These are phyloP conservation scores for Fusarium clavum DNA, from an alignment of 2,329 filamentous ascomycete species.

Conservation along the genomic window DNA sequence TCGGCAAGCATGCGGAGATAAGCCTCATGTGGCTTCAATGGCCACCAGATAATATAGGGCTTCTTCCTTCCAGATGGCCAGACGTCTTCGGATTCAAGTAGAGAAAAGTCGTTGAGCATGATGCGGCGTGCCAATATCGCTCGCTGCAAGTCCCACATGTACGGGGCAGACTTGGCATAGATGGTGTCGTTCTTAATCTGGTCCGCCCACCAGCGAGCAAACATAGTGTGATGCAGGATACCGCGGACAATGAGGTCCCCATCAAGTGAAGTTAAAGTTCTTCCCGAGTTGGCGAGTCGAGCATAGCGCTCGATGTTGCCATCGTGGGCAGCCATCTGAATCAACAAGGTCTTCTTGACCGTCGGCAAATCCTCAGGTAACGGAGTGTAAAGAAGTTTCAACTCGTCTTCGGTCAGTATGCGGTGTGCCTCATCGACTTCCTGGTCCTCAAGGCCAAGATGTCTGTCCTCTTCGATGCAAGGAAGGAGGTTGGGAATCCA, in stretches of 20 bases:
- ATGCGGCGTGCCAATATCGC: too few relatives aligned
- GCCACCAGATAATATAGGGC: too few relatives aligned
- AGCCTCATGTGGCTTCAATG: too few relatives aligned
- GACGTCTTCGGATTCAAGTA: background rate
- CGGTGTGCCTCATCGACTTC: background rate
- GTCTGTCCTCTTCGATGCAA: constrained; percentile 17
- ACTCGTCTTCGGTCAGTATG: background rate
- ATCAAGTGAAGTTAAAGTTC: too few relatives aligned
- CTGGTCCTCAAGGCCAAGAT: background rate
- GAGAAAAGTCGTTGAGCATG: too few relatives aligned
- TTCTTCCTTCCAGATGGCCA: too few relatives aligned
- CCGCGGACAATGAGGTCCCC: constrained; percentile 1
- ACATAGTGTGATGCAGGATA: background rate
- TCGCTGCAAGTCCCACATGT: background rate
- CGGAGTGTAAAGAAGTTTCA: constrained; percentile 33
- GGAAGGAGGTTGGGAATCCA: background rate
- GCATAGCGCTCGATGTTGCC: constrained; percentile 56
- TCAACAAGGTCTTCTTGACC: constrained; percentile 53
- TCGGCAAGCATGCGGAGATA: too few relatives aligned
- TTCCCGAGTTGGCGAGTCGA: constrained; percentile 47
- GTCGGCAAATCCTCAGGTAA: constrained; percentile 52
- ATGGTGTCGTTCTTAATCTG: too few relatives aligned
- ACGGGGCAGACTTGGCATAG: too few relatives aligned
- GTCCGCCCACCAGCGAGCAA: constrained; percentile 8
- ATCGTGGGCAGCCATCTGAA: constrained; percentile 52